A percentile compares a stretch with the other conserved stretches of the same genome.
Evolutionary conservation across 1,284 basidiomycete species (phyloP).

Genomic region (Ceratobasidium sp.): DNA sequence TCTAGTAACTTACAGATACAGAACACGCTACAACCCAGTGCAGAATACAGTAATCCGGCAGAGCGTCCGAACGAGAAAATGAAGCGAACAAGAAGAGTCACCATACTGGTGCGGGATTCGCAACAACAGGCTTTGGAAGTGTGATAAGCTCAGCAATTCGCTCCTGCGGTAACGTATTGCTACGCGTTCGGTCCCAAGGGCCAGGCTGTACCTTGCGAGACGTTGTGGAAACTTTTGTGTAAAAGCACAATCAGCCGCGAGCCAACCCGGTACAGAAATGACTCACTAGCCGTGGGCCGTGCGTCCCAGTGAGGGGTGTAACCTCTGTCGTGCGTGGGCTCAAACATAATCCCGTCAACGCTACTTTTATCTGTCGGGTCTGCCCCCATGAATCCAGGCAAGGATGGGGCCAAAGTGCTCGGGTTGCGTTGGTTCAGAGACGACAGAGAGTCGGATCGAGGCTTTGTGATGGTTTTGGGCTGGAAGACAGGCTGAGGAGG

Average conservation of each 20-base stretch:
- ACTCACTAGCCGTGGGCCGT: constrained; percentile 18
- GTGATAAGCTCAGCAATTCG: constrained; percentile 24
- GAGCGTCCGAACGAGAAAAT: constrained; percentile 1
- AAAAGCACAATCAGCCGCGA: neutral
- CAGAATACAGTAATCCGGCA: constrained; percentile 2
- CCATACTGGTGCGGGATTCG: constrained; percentile 34
- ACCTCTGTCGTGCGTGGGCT: neutral
- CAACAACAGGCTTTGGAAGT: constrained; percentile 32
- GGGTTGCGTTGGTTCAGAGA: neutral
- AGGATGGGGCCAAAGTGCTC: neutral
- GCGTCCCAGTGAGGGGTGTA: constrained; percentile 30
- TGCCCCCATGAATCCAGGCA: constrained; percentile 1
- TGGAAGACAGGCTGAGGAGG: constrained; percentile 44
- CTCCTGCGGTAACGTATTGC: constrained; percentile 21
- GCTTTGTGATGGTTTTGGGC: constrained; percentile 31
- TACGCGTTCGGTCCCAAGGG: constrained; percentile 36
- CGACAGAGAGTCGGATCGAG: constrained; percentile 22
- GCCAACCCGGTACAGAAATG: too few species aligned
- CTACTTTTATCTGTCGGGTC: constrained; percentile 29
- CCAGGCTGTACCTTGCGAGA: constrained; percentile 18
- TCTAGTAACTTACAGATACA: constrained; percentile 27
- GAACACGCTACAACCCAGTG: neutral
- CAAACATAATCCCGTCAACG: constrained; percentile 36
- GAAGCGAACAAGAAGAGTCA: neutral
- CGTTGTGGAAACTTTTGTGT: neutral